Evolutionary conservation across 805 yeast species (phyloP), one percentile per base, ranked within the genome.

Genomic region (Candida sanyiensis): DNA sequence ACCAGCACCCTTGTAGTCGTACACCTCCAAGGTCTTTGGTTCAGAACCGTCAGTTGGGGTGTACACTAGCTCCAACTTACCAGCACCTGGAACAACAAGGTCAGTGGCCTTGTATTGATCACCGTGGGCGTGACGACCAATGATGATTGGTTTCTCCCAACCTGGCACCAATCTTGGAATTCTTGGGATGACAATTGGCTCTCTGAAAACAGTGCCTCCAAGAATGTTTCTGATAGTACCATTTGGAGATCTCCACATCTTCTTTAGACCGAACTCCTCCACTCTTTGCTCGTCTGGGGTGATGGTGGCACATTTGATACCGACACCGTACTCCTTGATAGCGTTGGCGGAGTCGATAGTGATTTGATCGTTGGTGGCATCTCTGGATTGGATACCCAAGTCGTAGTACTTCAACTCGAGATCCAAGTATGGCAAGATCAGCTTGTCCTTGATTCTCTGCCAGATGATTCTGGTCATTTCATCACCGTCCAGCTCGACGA

Each of bases 251-350:
- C 83, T 73, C 97, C 97, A 90, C 97, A 90, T 90, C 63, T 88
- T 83, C 69, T 90, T 88, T 63, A 90, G 73, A 40, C 74, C 68
- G 64, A 87, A 90, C 64, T 90, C 97, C 63, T 84, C 70, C 38
- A 90, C 97, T 56, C 97, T 79, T 34, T 86, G 93, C 69, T 90
- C 97, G 59, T 86, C 95, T 7, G 97, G 97, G n/a, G 97, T 90
- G 62, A 90, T 90, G 37, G 97, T 90, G 42, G 97, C 97, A 69
- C 97, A 90, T 69, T 90, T 90, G 52, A 90, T 86, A 22, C 95
- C 97, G 42, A 90, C 97, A 39, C 86, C 84, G 62, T 86, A 82
- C 63, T 88, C 75, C 62, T 79, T 67, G 51, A 87, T 89, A 38
- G 97, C 97, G 36, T 80, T 67, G 18, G 97, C 97, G 9, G 96